These are phyloP conservation scores for Protea cynaroides DNA, from an alignment of 164 flowering plant species.

Conservation along the genomic window DNA sequence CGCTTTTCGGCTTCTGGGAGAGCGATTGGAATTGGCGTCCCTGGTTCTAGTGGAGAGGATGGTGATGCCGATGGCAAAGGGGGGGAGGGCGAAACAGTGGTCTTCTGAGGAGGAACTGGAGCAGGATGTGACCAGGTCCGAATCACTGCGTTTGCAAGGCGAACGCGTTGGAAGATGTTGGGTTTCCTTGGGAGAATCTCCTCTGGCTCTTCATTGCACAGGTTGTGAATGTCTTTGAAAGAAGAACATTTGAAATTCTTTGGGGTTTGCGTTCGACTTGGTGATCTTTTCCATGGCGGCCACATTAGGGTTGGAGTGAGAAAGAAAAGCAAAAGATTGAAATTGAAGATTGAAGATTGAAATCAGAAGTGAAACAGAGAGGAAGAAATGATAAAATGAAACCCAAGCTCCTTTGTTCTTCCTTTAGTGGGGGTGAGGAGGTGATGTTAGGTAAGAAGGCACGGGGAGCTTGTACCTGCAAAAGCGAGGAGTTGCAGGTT, in stretches of 20 bases:
- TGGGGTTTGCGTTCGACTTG: slow-evolving; percentile 13
- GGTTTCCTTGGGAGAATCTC: slow-evolving; percentile 12
- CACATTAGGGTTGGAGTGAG: slow-evolving; percentile 34
- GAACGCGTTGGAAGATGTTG: slow-evolving; percentile 53
- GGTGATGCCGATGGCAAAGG: no score
- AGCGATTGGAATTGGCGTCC: not conserved
- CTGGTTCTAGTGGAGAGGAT: not conserved
- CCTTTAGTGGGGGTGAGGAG: not conserved
- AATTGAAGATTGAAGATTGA: not conserved
- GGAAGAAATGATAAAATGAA: not conserved
- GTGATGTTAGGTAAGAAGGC: slow-evolving; percentile 5
- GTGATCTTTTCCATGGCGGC: slow-evolving; percentile 44
- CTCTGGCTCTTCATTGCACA: slow-evolving; percentile 26
- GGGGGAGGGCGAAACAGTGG: not conserved
- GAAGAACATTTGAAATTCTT: slow-evolving; percentile 39
- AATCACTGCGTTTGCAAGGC: slow-evolving; percentile 33
- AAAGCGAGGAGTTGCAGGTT: slow-evolving; percentile 9
- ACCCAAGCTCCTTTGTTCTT: not conserved
- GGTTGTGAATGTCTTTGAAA: slow-evolving; percentile 57
- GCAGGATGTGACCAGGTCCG: slow-evolving; percentile 23
- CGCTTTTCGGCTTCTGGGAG: slow-evolving; percentile 24
- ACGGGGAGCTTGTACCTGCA: slow-evolving; percentile 6
- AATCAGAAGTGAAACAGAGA: slow-evolving; percentile 3
- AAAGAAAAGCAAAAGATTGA: slow-evolving; percentile 1
- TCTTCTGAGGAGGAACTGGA: not conserved